These are phyloP conservation scores for Rhizomucor miehei DNA, from an alignment of 371 early-diverging fungal species.

Conservation along the genomic window DNA sequence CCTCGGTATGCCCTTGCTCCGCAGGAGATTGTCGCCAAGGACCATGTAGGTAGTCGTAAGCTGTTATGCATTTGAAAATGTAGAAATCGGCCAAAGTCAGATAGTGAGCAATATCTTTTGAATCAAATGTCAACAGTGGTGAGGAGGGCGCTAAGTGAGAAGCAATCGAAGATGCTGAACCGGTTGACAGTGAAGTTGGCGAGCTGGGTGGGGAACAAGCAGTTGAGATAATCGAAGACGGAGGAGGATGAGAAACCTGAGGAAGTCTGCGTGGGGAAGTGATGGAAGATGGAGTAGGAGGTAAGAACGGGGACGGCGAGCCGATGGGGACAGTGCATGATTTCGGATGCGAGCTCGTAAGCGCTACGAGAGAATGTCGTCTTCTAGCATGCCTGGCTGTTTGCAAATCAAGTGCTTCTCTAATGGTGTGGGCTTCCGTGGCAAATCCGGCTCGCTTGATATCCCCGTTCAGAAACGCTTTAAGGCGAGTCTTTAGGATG, in stretches of 20 bases:
- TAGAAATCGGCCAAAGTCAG: constrained; percentile 44
- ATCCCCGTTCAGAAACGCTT: constrained; percentile 33
- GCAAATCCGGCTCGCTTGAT: constrained; percentile 29
- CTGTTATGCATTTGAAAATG: constrained; percentile 36
- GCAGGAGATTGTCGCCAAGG: constrained; percentile 13
- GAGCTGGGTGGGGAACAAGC: constrained; percentile 35
- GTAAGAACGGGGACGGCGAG: constrained; percentile 5
- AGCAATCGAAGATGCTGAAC: neutral
- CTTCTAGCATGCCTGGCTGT: constrained; percentile 17
- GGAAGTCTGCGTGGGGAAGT: constrained; percentile 21
- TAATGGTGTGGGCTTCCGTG: constrained; percentile 29
- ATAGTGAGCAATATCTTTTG: constrained; percentile 33
- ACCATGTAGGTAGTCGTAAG: constrained; percentile 33
- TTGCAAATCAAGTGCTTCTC: constrained; percentile 29
- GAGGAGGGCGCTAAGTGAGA: neutral
- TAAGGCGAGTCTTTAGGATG: constrained; percentile 29
- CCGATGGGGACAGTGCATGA: constrained; percentile 1
- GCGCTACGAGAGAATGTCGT: constrained; percentile 22
- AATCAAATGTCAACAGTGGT: constrained; percentile 11
- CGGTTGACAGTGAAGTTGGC: constrained; percentile 13
- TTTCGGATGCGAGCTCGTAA: constrained; percentile 16
- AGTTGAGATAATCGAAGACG: constrained; percentile 24
- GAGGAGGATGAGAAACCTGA: constrained; percentile 12
- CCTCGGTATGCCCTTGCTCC: neutral
- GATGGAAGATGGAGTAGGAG: constrained; percentile 12